phyloP scores from a whole-genome alignment of 2,329 filamentous ascomycete species.

The Verticillium longisporum region DNA sequence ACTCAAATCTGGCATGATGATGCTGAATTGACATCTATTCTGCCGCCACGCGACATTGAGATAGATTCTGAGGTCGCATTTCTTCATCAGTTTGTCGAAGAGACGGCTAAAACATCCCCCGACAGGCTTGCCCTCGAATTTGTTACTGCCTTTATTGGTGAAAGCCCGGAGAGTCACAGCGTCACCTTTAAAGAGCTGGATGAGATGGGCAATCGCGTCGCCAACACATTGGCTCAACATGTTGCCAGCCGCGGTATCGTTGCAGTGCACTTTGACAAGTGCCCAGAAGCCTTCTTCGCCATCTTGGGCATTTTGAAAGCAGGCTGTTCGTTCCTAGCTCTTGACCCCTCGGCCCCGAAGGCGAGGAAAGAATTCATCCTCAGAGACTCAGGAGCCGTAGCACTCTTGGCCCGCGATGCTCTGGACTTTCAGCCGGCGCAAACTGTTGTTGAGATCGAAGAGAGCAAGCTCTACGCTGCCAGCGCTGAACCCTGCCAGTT shows the following conservation, averaged over 20 bases:
- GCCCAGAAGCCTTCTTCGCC: constrained; percentile 73
- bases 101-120: constrained; percentile 48
- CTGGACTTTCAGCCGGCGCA: constrained; percentile 23
- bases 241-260: constrained; percentile 55
- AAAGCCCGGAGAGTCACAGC: constrained; percentile 33
- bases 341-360: constrained; percentile 67
- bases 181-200: constrained; percentile 78
- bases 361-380: constrained; percentile 74
- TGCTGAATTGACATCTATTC: constrained; percentile 53
- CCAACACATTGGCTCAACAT: constrained; percentile 50
- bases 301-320: constrained; percentile 79
- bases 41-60: constrained; percentile 49
- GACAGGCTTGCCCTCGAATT: constrained; percentile 69
- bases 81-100: constrained; percentile 74
- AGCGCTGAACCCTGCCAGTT: constrained; percentile 8
- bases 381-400: constrained; percentile 59
- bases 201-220: constrained; percentile 63
- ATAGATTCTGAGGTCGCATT: constrained; percentile 53
- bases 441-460: constrained; percentile 20
- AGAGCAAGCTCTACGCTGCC: constrained; percentile 18
- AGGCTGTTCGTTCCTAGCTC: constrained; percentile 72
- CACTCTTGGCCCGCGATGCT: constrained; percentile 45
- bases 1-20: constrained; percentile 25
- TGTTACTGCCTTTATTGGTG: constrained; percentile 46
- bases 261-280: constrained; percentile 78